Evolutionary conservation across 345 rosid genomes (phyloP).

Genomic region (Camelina hispida): DNA sequence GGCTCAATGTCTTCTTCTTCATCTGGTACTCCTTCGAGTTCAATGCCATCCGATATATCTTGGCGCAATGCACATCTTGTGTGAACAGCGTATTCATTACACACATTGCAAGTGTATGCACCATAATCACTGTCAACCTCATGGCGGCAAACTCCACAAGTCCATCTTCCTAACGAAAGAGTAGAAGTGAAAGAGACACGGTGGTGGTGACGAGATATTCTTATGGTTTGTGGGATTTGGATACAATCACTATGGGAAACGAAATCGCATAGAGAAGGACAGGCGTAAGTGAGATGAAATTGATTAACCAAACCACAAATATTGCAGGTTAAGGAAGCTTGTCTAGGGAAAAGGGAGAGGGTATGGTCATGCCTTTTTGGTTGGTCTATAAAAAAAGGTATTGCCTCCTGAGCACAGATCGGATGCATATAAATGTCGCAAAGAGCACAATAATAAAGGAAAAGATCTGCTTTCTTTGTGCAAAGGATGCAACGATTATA

Average conservation of each 20-base stretch:
- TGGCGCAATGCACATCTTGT: neutral
- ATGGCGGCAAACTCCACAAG: slow-evolving; percentile 6
- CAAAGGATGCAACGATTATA: too few species aligned
- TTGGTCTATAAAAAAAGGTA: neutral
- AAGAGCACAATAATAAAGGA: neutral
- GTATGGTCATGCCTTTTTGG: slow-evolving; percentile 19
- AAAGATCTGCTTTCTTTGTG: too few species aligned
- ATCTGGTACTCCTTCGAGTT: neutral
- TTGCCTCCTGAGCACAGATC: neutral
- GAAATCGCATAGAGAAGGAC: neutral
- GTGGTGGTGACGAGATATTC: slow-evolving; percentile 16
- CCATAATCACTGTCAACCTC: neutral
- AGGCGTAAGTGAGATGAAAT: neutral
- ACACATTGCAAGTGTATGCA: neutral
- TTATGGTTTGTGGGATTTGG: neutral
- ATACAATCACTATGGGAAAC: slow-evolving; percentile 1
- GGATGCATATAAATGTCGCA: neutral
- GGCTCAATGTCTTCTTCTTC: neutral
- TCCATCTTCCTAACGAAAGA: neutral
- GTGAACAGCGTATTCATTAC: slow-evolving; percentile 24
- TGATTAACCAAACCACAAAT: neutral
- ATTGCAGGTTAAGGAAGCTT: slow-evolving; percentile 17
- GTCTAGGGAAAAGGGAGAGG: slow-evolving; percentile 18
- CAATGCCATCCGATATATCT: slow-evolving; percentile 9
- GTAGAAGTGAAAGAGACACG: slow-evolving; percentile 10